Conservation (phyloP, 2,329 filamentous ascomycete species). For the Penicillium decumbens region DNA sequence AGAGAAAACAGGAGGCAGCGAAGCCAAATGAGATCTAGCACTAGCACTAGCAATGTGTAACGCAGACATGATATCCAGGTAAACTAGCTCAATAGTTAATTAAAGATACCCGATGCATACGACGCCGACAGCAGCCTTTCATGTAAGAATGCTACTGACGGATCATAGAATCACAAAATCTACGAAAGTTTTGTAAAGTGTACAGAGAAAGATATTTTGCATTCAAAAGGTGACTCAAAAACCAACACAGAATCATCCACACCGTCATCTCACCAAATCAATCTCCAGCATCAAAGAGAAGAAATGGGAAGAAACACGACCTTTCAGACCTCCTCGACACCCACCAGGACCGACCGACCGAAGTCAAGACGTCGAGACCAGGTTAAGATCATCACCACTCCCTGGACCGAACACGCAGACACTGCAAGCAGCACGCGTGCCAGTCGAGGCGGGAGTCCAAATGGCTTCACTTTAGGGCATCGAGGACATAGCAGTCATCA, state of each 20-base stretch:
- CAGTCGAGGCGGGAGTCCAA: constrained; percentile 48
- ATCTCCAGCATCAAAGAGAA: constrained; percentile 45
- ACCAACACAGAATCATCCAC: not conserved
- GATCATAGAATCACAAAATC: too few relatives aligned
- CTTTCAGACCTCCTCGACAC: constrained; percentile 90
- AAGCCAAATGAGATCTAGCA: constrained; percentile 1
- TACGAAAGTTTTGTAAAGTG: not conserved
- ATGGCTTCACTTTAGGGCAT: constrained; percentile 79
- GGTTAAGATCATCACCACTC: constrained; percentile 94
- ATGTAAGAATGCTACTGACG: too few relatives aligned
- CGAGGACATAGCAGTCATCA: constrained; percentile 85
- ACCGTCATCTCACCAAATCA: not conserved
- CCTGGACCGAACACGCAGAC: constrained; percentile 59
- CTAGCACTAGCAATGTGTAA: not conserved
- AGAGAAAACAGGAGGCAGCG: not conserved
- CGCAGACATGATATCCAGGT: not conserved
- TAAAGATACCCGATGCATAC: not conserved
- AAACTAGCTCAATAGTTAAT: not conserved
- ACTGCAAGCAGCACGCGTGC: constrained; percentile 32
- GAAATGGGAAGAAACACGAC: constrained; percentile 36
- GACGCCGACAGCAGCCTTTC: too few relatives aligned
- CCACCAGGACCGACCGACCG: constrained; percentile 73
- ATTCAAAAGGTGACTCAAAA: not conserved
- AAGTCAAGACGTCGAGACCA: constrained; percentile 66
- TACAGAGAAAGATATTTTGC: not conserved